A percentile compares a stretch with the other conserved stretches of the same genome.
Conservation (phyloP, 805 yeast genomes). For the Suhomyces vadensis region DNA sequence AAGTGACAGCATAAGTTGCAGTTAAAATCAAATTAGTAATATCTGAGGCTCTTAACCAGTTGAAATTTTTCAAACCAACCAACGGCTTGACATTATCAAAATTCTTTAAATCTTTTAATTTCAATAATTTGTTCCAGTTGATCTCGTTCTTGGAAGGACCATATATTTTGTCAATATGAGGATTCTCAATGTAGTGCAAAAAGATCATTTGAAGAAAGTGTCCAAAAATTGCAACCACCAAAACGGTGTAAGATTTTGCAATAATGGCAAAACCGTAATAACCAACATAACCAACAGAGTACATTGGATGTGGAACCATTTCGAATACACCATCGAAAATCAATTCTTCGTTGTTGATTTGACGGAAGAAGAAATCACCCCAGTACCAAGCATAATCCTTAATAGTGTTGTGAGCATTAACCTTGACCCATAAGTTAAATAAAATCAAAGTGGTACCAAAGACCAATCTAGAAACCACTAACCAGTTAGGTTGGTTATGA, state of each 20-base stretch:
- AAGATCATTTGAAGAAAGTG: conserved; percentile 78
- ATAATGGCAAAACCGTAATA: conserved; percentile 82
- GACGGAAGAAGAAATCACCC: conserved; percentile 89
- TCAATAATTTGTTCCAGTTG: conserved; percentile 38
- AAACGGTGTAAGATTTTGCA: conserved; percentile 69
- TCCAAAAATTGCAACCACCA: conserved; percentile 69
- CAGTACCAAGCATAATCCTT: conserved; percentile 94
- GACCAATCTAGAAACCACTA: conserved; percentile 51
- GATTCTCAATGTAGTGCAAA: conserved; percentile 74
- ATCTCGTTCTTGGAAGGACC: conserved; percentile 47
- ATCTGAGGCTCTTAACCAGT: conserved; percentile 64
- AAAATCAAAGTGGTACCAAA: conserved; percentile 63
- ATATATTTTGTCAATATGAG: conserved; percentile 81
- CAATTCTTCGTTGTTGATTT: conserved; percentile 59
- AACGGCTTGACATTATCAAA: conserved; percentile 50
- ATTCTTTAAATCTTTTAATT: conserved; percentile 49
- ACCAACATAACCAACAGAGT: conserved; percentile 84
- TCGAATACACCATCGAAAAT: conserved; percentile 89
- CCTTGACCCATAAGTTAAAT: conserved; percentile 81
- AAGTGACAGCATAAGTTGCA: conserved; percentile 40
- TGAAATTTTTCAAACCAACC: conserved; percentile 63
- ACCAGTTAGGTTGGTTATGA: conserved; percentile 40
- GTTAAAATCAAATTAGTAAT: conserved; percentile 48
- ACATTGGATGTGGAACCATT: conserved; percentile 91
- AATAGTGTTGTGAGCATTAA: conserved; percentile 85